Percentiles rank a stretch among this genome's conserved stretches.
Evolutionary conservation across 192 early-diverging fungal genomes (phyloP).

Genomic region (Mortierella alpina): DNA sequence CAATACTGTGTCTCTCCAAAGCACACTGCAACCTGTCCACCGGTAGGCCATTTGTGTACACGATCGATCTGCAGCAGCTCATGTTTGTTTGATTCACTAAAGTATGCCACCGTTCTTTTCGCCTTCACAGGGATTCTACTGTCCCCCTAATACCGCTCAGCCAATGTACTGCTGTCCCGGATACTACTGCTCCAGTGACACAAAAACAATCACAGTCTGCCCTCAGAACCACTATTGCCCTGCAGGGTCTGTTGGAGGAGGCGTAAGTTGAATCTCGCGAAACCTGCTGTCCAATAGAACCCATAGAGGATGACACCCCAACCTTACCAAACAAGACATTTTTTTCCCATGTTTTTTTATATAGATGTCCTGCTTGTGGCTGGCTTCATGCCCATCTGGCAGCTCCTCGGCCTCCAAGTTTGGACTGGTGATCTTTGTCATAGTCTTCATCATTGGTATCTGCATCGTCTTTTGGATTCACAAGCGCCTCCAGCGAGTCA

Average conservation of each 20-base stretch:
- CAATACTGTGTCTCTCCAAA: constrained; percentile 46
- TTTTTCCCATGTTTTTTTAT: background rate
- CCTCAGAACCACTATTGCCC: constrained; percentile 66
- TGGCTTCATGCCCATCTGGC: constrained; percentile 52
- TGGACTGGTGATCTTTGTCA: constrained; percentile 29
- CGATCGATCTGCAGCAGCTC: background rate
- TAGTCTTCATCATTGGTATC: constrained; percentile 31
- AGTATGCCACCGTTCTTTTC: background rate
- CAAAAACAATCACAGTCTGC: constrained; percentile 57
- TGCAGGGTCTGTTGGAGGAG: constrained; percentile 54
- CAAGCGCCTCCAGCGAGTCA: constrained; percentile 10
- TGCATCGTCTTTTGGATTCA: constrained; percentile 49
- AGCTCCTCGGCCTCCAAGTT: constrained; percentile 43
- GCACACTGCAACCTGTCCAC: constrained; percentile 33
- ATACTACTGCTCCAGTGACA: constrained; percentile 65
- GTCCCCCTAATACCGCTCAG: constrained; percentile 63
- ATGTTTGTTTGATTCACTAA: background rate
- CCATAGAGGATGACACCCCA: background rate
- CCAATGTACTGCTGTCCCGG: constrained; percentile 71
- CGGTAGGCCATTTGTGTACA: constrained; percentile 12
- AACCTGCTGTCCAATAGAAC: background rate
- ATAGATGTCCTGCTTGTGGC: constrained; percentile 32
- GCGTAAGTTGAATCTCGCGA: constrained; percentile 13
- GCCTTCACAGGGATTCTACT: constrained; percentile 57
- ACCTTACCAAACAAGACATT: background rate